Evolutionary conservation across 2,329 filamentous ascomycete genomes (phyloP).

Genomic region (Ampelomyces quisqualis): DNA sequence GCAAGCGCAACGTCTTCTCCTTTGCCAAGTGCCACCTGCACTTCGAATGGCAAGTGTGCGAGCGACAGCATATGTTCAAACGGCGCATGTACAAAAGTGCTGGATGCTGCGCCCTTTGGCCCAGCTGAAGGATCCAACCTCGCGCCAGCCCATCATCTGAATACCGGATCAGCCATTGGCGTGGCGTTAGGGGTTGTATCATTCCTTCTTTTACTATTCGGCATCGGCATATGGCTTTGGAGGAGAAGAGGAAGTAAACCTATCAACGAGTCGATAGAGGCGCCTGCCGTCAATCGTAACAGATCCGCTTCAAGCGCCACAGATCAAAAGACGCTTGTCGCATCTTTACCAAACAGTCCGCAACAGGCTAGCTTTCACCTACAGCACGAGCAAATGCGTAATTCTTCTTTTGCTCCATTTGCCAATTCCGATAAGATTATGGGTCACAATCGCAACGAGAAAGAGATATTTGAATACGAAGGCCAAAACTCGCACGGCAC

Average conservation of each 20-base stretch:
- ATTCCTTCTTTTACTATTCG: conserved; percentile 22
- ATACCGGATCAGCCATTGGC: conserved; percentile 24
- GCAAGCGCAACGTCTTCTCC: background rate
- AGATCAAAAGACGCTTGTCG: conserved; percentile 29
- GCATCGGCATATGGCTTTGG: conserved; percentile 27
- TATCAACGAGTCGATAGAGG: conserved; percentile 17
- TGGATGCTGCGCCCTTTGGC: conserved; percentile 23
- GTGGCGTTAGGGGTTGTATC: conserved; percentile 30
- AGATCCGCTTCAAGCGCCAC: conserved; percentile 24
- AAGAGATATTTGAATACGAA: conserved; percentile 7
- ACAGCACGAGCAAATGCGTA: conserved; percentile 9
- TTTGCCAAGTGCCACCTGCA: conserved; percentile 19
- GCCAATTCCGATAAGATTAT: conserved; percentile 4
- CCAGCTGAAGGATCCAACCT: conserved; percentile 18
- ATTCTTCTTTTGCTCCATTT: conserved; percentile 16
- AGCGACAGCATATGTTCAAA: conserved; percentile 27
- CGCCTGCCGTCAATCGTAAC: conserved; percentile 6
- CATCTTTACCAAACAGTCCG: conserved; percentile 27
- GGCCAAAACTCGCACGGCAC: conserved; percentile 4
- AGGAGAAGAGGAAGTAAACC: conserved; percentile 15
- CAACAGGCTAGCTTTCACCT: conserved; percentile 17
- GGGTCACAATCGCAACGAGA: background rate
- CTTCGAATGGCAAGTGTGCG: conserved; percentile 26
- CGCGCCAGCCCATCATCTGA: conserved; percentile 21
- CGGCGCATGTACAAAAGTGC: conserved; percentile 18